These are phyloP conservation scores for Epichloe festucae DNA, from an alignment of 2,329 filamentous ascomycete genomes.

Conservation along the genomic window DNA sequence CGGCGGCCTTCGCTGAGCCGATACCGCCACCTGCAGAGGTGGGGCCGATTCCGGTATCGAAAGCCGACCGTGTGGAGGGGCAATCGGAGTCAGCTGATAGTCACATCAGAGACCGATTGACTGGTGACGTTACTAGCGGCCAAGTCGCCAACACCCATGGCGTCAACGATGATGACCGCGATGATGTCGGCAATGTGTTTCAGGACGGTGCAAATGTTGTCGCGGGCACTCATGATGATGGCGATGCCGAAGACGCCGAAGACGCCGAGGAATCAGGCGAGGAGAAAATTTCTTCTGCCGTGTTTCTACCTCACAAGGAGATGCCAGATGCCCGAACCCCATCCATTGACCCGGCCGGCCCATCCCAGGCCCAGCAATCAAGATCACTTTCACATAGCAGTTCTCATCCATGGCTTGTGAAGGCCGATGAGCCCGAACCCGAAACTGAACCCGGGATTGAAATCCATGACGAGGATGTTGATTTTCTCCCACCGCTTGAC, in stretches of 20 bases:
- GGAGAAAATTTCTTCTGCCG: constrained; percentile 76
- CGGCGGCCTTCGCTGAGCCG: constrained; percentile 10
- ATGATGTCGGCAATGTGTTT: constrained; percentile 11
- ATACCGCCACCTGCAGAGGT: constrained; percentile 10
- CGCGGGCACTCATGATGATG: constrained; percentile 3
- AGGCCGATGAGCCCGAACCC: constrained; percentile 37
- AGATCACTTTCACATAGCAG: constrained; percentile 28
- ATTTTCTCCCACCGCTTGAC: constrained; percentile 10
- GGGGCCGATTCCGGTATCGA: constrained; percentile 13
- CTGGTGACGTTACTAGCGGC: neutral
- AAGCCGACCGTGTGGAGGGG: constrained; percentile 16
- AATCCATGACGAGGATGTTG: constrained; percentile 12
- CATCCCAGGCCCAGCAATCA: constrained; percentile 33
- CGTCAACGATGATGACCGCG: constrained; percentile 11
- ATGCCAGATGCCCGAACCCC: constrained; percentile 23
- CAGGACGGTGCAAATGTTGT: neutral
- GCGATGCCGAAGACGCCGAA: constrained; percentile 28
- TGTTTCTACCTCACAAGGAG: constrained; percentile 67
- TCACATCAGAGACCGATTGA: constrained; percentile 24
- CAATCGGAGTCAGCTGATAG: constrained; percentile 27
- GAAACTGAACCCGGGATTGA: constrained; percentile 20
- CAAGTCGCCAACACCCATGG: neutral
- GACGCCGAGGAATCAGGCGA: constrained; percentile 50
- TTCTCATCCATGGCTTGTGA: constrained; percentile 42
- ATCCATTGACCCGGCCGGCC: constrained; percentile 19